Conservation (phyloP, 495 filamentous ascomycete species). For the Trichoderma asperelloides region DNA sequence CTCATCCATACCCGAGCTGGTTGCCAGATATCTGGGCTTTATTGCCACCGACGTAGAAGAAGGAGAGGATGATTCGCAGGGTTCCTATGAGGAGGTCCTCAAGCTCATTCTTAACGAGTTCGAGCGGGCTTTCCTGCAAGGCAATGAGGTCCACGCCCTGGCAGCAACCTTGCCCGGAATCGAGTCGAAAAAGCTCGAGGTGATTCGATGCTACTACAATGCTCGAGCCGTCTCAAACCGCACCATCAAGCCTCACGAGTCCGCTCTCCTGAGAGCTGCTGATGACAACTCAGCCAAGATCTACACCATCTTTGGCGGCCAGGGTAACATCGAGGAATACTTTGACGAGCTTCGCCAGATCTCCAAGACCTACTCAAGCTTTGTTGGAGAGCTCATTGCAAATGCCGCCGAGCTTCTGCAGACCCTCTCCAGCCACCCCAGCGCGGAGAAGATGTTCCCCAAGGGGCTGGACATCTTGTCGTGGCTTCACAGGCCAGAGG, state of each 20-base stretch:
- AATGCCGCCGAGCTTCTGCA: slow-evolving; percentile 75
- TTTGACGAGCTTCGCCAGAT: slow-evolving; percentile 93
- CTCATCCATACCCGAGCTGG: slow-evolving; percentile 81
- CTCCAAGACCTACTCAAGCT: slow-evolving; percentile 80
- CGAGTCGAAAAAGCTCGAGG: slow-evolving; percentile 75
- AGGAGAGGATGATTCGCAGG: slow-evolving; percentile 80
- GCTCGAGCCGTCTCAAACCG: slow-evolving; percentile 76
- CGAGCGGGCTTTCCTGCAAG: slow-evolving; percentile 85
- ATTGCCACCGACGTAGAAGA: slow-evolving; percentile 78
- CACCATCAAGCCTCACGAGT: slow-evolving; percentile 79
- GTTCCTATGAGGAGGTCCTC: slow-evolving; percentile 76
- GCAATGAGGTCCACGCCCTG: slow-evolving; percentile 92
- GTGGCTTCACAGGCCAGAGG: slow-evolving; percentile 80
- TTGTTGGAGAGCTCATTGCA: slow-evolving; percentile 74
- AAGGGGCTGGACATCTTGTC: slow-evolving; percentile 90
- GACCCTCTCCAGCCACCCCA: slow-evolving; percentile 71
- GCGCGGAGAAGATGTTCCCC: slow-evolving; percentile 87
- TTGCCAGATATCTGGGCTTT: slow-evolving; percentile 85
- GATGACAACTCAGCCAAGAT: slow-evolving; percentile 67
- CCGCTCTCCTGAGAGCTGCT: slow-evolving; percentile 82
- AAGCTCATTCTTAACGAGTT: slow-evolving; percentile 89
- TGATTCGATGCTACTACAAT: slow-evolving; percentile 81
- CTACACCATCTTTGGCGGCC: slow-evolving; percentile 94
- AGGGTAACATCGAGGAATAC: slow-evolving; percentile 98
- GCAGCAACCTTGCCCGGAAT: slow-evolving; percentile 81